A percentile compares a stretch with the other conserved stretches of the same genome.
These are phyloP conservation scores for Sporothrix phasma DNA, from an alignment of 2,329 filamentous ascomycete species.

Conservation along the genomic window DNA sequence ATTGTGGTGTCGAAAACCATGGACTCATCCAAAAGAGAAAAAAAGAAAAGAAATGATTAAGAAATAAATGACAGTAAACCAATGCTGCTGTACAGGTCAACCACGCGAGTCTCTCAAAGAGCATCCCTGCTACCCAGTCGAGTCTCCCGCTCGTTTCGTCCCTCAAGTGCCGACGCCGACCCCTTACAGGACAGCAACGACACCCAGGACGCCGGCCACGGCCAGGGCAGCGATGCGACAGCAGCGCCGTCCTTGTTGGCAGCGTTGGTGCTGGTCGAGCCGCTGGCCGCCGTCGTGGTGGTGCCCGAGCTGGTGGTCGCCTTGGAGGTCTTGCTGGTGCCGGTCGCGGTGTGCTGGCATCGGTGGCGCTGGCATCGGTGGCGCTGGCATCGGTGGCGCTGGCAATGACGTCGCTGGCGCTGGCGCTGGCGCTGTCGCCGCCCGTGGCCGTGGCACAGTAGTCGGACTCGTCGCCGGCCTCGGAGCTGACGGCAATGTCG, in stretches of 20 bases:
- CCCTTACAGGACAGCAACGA: slow-evolving; percentile 4
- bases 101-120: no score
- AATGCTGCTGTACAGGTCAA: not conserved
- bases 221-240: slow-evolving; percentile 6
- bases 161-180: no score
- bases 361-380: not conserved
- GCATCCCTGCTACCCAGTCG: no score
- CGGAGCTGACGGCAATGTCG: no score
- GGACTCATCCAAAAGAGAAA: no score
- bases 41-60: not conserved
- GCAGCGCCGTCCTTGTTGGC: slow-evolving; percentile 5
- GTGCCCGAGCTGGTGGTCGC: not conserved
- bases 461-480: not conserved
- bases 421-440: not conserved
- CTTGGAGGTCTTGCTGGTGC: no score
- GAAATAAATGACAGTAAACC: not conserved
- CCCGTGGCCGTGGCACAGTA: not conserved
- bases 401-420: not conserved
- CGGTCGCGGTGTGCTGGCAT: not conserved
- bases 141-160: no score
- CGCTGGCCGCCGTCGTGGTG: not conserved
- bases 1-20: no score
- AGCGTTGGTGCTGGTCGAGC: slow-evolving; percentile 5
- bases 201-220: slow-evolving; percentile 2
- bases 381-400: not conserved